A percentile compares a stretch with the other conserved stretches of the same genome.
These are phyloP conservation scores for Mesotaenium endlicherianum DNA, from an alignment of 139 green algal genomes.

Conservation along the genomic window DNA sequence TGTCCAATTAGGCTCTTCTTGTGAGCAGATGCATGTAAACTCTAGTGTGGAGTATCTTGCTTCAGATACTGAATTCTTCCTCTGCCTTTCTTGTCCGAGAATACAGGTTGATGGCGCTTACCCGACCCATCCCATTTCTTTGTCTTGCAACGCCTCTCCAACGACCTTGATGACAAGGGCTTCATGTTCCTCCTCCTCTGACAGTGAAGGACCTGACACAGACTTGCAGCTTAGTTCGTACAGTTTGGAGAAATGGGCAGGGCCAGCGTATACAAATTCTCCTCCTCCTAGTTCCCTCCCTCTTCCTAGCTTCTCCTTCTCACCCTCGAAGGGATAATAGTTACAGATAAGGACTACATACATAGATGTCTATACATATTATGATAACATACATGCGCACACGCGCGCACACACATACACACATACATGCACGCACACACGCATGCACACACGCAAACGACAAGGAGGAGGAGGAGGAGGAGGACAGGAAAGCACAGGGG, in stretches of 20 bases:
- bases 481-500: neutral
- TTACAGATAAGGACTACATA: too few species aligned
- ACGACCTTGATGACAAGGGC: neutral
- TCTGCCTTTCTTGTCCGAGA: too few species aligned
- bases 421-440: too few species aligned
- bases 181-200: neutral
- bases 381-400: too few species aligned
- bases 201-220: neutral
- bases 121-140: neutral
- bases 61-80: too few species aligned
- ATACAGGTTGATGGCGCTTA: neutral
- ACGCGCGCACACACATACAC: too few species aligned
- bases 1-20: too few species aligned
- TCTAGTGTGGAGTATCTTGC: too few species aligned
- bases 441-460: too few species aligned
- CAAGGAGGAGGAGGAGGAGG: neutral
- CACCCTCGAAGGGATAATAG: too few species aligned
- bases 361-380: too few species aligned
- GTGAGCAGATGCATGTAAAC: too few species aligned
- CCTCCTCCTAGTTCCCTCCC: slow-evolving; percentile 16
- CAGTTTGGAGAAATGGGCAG: slow-evolving; percentile 7
- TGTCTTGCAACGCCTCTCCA: neutral
- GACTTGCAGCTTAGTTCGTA: neutral
- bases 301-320: slow-evolving; percentile 8
- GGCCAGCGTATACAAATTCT: slow-evolving; percentile 11